phyloP scores from a whole-genome alignment of 2,329 filamentous ascomycete genomes.

The Coleophoma eucalyptorum region DNA sequence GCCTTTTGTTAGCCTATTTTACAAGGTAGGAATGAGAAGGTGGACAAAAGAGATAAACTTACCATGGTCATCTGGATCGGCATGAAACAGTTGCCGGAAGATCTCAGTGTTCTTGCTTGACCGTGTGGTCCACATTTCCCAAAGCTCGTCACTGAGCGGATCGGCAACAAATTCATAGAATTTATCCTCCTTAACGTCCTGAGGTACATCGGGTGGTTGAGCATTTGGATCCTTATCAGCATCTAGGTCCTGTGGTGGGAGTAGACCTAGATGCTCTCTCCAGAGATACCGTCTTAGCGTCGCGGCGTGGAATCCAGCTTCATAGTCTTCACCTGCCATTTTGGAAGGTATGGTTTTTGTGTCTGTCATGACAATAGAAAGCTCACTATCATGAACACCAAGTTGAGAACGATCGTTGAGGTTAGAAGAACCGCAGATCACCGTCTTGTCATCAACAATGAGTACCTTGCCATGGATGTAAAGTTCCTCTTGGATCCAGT shows the following conservation, averaged over 20 bases:
- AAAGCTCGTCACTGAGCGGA: slow-evolving; percentile 63
- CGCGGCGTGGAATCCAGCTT: slow-evolving; percentile 77
- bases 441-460: slow-evolving; percentile 82
- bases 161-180: slow-evolving; percentile 65
- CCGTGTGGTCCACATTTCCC: slow-evolving; percentile 63
- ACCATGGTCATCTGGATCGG: slow-evolving; percentile 85
- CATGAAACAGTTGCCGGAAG: slow-evolving; percentile 79
- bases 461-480: slow-evolving; percentile 93
- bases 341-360: slow-evolving; percentile 63
- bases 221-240: slow-evolving; percentile 67
- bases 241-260: slow-evolving; percentile 69
- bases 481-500: slow-evolving; percentile 93
- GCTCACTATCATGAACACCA: slow-evolving; percentile 85
- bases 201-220: slow-evolving; percentile 66
- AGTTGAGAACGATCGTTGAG: slow-evolving; percentile 88
- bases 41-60: slow-evolving; percentile 22
- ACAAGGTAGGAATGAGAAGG: slow-evolving; percentile 4
- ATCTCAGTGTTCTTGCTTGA: slow-evolving; percentile 70
- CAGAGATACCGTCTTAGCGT: slow-evolving; percentile 80
- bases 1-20: neutral
- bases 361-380: slow-evolving; percentile 88
- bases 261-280: slow-evolving; percentile 84
- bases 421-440: slow-evolving; percentile 84
- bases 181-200: slow-evolving; percentile 61
- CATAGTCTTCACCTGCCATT: slow-evolving; percentile 77